Evolutionary conservation across 805 yeast genomes (phyloP).

Genomic region (Naumovozyma baii): DNA sequence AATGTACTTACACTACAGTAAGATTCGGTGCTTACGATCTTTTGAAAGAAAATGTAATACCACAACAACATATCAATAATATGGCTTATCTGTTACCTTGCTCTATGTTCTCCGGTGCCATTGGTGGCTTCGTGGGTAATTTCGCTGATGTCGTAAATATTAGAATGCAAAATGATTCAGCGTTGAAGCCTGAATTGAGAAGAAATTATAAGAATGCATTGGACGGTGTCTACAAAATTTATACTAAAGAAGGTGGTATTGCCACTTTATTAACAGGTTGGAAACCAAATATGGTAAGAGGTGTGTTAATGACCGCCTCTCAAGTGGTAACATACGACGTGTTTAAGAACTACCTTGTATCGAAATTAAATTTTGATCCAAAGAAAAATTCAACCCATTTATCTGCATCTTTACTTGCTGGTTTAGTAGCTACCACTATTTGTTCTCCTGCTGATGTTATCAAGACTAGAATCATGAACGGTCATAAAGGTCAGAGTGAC

Average conservation of each 20-base stretch:
- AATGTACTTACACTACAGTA: slow-evolving; percentile 80
- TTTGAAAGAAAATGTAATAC: slow-evolving; percentile 47
- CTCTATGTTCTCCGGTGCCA: slow-evolving; percentile 78
- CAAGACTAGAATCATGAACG: slow-evolving; percentile 80
- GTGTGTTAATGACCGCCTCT: slow-evolving; percentile 81
- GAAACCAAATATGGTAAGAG: slow-evolving; percentile 69
- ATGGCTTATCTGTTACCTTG: slow-evolving; percentile 56
- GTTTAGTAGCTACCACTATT: slow-evolving; percentile 80
- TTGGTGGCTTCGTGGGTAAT: slow-evolving; percentile 80
- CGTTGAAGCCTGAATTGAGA: slow-evolving; percentile 53
- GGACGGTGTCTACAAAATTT: slow-evolving; percentile 59
- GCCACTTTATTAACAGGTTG: slow-evolving; percentile 60
- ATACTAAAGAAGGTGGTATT: slow-evolving; percentile 53
- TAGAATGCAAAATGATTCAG: slow-evolving; percentile 82
- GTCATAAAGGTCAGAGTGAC: slow-evolving; percentile 29
- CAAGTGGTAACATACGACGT: slow-evolving; percentile 84
- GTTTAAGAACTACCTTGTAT: slow-evolving; percentile 53
- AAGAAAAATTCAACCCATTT: slow-evolving; percentile 63
- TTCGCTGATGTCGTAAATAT: slow-evolving; percentile 83
- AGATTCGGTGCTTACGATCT: slow-evolving; percentile 81
- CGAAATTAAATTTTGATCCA: slow-evolving; percentile 42
- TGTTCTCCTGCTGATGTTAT: slow-evolving; percentile 91
- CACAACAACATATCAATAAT: slow-evolving; percentile 39
- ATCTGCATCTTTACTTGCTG: slow-evolving; percentile 69
- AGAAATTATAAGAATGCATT: slow-evolving; percentile 70